A percentile compares a stretch with the other conserved stretches of the same genome.
Conservation (phyloP, 225 moss, liverwort and hornwort species). For the Thuidium tamariscinum region DNA sequence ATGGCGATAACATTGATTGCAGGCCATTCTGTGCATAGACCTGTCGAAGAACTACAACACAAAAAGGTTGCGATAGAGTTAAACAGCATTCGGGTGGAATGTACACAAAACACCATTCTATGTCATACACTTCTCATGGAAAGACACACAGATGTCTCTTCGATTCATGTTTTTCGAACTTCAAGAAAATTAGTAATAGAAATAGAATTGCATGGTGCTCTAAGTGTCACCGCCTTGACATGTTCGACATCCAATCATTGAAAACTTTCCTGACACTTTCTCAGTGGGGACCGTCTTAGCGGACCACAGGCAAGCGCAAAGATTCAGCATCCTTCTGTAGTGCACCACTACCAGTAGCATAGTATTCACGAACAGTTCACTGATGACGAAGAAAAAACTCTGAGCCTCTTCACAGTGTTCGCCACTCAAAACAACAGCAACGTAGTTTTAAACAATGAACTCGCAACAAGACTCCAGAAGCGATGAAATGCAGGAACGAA, state of each 20-base stretch:
- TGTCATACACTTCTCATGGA: not conserved
- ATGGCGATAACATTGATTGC: not conserved
- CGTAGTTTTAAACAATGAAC: not conserved
- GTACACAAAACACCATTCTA: not conserved
- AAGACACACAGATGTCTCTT: not conserved
- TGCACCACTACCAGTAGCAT: not conserved
- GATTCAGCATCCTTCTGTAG: not conserved
- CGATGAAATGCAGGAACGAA: not conserved
- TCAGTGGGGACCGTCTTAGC: not conserved
- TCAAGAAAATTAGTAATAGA: not conserved
- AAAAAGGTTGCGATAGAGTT: not conserved
- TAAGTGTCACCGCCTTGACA: not conserved
- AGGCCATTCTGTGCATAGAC: not conserved
- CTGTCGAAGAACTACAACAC: not conserved
- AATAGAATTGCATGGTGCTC: not conserved
- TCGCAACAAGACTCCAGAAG: not conserved
- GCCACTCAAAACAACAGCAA: not conserved
- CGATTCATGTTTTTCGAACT: no score
- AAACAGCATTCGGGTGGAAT: not conserved
- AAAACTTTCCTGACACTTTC: not conserved
- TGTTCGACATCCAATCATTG: not conserved
- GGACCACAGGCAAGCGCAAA: not conserved
- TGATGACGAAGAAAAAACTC: not conserved
- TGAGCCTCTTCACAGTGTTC: not conserved
- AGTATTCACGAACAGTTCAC: not conserved